phyloP scores from a whole-genome alignment of 495 filamentous ascomycete species.

The Penicillium cosmopolitanum region DNA sequence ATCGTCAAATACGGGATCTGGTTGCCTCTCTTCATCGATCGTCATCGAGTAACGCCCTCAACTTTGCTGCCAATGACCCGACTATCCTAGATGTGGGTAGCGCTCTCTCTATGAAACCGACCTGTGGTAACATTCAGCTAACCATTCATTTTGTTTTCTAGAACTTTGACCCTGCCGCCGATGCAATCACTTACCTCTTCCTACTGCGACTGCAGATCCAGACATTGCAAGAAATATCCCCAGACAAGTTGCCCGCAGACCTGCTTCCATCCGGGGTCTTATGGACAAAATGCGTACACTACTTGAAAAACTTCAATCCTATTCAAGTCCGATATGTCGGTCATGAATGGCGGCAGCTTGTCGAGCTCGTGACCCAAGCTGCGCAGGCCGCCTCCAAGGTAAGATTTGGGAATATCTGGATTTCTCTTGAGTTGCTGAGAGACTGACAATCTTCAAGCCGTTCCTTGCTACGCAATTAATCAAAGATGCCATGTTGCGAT shows the following conservation, averaged over 20 bases:
- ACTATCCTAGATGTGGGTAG: conserved; percentile 37
- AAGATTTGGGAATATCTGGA: conserved; percentile 15
- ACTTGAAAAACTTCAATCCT: conserved; percentile 58
- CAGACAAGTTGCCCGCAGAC: conserved; percentile 24
- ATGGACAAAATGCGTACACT: conserved; percentile 53
- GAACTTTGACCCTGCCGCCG: conserved; percentile 46
- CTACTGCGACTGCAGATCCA: conserved; percentile 39
- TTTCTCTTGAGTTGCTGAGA: background rate
- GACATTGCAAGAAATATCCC: conserved; percentile 26
- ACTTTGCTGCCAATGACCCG: conserved; percentile 17
- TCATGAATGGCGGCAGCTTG: conserved; percentile 52
- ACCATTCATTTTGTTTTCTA: conserved; percentile 19
- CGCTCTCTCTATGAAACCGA: background rate
- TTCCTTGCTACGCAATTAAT: conserved; percentile 62
- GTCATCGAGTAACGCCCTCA: conserved; percentile 22
- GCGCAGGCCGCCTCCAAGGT: conserved; percentile 49
- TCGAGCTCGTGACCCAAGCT: conserved; percentile 49
- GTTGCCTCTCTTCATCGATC: conserved; percentile 29
- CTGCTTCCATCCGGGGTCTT: conserved; percentile 39
- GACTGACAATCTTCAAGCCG: conserved; percentile 48
- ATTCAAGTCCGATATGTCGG: conserved; percentile 64
- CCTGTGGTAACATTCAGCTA: background rate
- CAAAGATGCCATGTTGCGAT: conserved; percentile 66
- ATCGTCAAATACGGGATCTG: conserved; percentile 34
- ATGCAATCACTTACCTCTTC: conserved; percentile 49